Evolutionary conservation across 768 basidiomycete genomes (phyloP), one percentile per base, ranked within the genome.

Genomic region (Mycena capillaripes): DNA sequence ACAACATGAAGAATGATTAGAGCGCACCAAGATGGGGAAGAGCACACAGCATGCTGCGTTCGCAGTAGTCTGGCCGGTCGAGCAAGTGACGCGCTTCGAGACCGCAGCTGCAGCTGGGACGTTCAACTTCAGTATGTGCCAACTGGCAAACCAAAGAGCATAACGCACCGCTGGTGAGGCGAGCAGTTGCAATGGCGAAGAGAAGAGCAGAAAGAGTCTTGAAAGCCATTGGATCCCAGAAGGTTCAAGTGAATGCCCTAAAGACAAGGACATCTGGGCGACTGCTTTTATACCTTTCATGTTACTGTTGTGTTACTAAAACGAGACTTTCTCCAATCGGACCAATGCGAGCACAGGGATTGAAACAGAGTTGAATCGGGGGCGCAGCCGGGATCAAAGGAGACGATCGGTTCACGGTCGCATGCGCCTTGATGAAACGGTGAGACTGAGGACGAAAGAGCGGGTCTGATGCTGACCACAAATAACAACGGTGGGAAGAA

Each of bases 31-130:
- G 27, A 75, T 59, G 1, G 69, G 69, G 53, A 70, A 74, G 48
- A 70, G 69, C 7, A 36, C 56, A 32, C 72, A 73, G 44, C 72
- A 73, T 30, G 76, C 75, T 16, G 70, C 74, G 59, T 77, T 74
- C 29, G 62, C 53, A 23, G 66, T 73, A 17, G 68, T 74, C 14
- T 77, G 70, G 36, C 76, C 76, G 59, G 71, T 70, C 4, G 76
- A 36, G 48, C 76, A 72, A 34, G 68, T 61, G 29, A 75, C 69
- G 53, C 66, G 75, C 60, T 70, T 74, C 32, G 63, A 50, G 36
- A 71, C 9, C 32, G 63, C 42, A 29, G 42, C 70, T 71, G 36
- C 7, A 7, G 12, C 12, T 6, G 36, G 6, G 7, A 36, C 12
- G 36, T 12, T 12, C 6, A 12, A 6, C 7, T 7, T 36, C 36